Evolutionary conservation across 2,329 filamentous ascomycete genomes (phyloP), one percentile per base, ranked within the genome.

Genomic region (Sporothrix luriei): DNA sequence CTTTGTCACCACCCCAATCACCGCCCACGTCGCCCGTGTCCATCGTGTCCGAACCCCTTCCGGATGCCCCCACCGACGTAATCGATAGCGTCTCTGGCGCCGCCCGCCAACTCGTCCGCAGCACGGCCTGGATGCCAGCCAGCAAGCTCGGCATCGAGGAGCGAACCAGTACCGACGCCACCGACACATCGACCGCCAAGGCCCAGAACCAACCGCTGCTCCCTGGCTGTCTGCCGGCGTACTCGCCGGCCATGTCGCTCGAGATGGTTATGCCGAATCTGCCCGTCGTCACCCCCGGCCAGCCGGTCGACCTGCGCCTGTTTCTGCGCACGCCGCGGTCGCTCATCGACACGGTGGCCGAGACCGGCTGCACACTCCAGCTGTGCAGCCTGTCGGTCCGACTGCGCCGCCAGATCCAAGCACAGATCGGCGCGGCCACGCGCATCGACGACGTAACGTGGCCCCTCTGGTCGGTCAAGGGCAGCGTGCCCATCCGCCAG

Each of bases 211-310:
- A n/a, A 11, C 33, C 21, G 11, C 26, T 69, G 6, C 61, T 48
- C 7, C 59, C 66, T 0, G 67, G 46, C 38, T 62, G 61, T 46
- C 67, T 69, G 43, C 70, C 70, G 26, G 61, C 70, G 16, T 71
- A 71, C 67, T 67, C 70, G 38, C 67, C 70, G 5, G 52, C 70
- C 59, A 66, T 71, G 48, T 43, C 48, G 16, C 70, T 71, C 10
- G 70, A 69, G 21, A 61, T 67, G 19, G 67, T 67, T 13, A 61
- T 71, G 70, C 67, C 69, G 13, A 43, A 69, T 24, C 69, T 61
- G 24, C 61, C 70, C 3, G 46, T 66, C 24, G 48, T 71, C 10
- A 64, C 52, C 11, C 52, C 70, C 24, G 19, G 66, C 43, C 33
- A 26, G 29, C 38, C 51, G n/a, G 14, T 71, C 2, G 52, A 55